phyloP scores from a whole-genome alignment of 1,284 basidiomycete species.

The Papiliotrema flavescens region DNA sequence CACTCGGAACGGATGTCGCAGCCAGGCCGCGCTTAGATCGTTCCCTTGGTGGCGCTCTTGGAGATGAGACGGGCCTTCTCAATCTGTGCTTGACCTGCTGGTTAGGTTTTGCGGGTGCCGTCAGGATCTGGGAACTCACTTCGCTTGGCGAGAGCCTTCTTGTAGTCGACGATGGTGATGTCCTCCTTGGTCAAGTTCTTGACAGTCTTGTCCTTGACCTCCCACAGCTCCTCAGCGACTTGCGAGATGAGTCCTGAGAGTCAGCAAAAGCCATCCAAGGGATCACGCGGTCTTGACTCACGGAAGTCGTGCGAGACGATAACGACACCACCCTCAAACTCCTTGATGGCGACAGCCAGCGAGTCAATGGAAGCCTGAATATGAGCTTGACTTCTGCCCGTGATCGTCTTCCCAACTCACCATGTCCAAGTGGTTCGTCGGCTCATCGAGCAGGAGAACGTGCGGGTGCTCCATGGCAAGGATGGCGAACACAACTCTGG shows the following conservation, averaged over 20 bases:
- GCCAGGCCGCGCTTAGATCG: conserved; percentile 30
- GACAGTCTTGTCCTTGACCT: conserved; percentile 92
- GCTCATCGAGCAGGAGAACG: conserved; percentile 71
- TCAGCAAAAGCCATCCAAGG: neutral
- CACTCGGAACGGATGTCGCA: neutral
- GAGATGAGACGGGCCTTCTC: conserved; percentile 90
- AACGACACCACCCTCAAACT: conserved; percentile 95
- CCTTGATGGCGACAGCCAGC: conserved; percentile 88
- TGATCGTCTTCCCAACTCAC: conserved; percentile 7
- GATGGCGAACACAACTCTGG: conserved; percentile 55
- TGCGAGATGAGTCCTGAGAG: conserved; percentile 77
- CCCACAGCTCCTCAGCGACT: conserved; percentile 97
- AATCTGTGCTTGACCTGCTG: conserved; percentile 56
- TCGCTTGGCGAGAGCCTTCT: conserved; percentile 56
- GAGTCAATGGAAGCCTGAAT: conserved; percentile 82
- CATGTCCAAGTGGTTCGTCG: conserved; percentile 58
- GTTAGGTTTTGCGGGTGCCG: too few species aligned
- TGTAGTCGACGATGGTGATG: conserved; percentile 87
- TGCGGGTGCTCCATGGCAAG: conserved; percentile 88
- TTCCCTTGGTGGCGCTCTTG: conserved; percentile 57
- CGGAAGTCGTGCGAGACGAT: conserved; percentile 98
- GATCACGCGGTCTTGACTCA: conserved; percentile 48
- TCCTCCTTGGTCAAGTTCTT: conserved; percentile 85
- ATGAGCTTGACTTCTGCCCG: neutral
- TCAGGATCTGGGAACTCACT: conserved; percentile 26